Evolutionary conservation across 345 rosid genomes (phyloP), one percentile per base, ranked within the genome.

Genomic region (Citrus inodora): DNA sequence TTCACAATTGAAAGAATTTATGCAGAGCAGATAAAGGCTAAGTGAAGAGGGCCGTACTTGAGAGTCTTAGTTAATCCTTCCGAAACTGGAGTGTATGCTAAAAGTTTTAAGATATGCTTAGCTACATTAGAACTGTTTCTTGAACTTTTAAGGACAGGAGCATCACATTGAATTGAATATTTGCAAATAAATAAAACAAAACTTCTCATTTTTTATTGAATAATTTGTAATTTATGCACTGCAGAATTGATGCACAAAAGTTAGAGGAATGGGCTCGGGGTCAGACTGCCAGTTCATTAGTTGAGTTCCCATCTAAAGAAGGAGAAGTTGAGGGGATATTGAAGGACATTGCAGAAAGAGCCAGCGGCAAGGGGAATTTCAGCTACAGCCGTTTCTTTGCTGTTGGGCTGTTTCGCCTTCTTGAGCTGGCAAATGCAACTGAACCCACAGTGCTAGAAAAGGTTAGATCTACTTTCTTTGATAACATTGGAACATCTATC

Each of bases 351-450:
- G 89, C 97, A 16, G 96, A 81, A 77, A 92, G 97, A 89, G 94
- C 98, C 40, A 86, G 86, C 38, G 77, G 80, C 74, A 89, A 91
- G 60, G 95, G 91, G 71, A 87, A 90, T 55, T 96, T 96, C 84
- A 91, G 95, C 87, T 96, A 96, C 85, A 94, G 99, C 80, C 95
- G 99, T 80, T 94, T 96, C 94, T 94, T 96, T 82, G 99, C 98
- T 17, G 87, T 96, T 73, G 99, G 99, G 27, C 85, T 96, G 55
- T 94, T 96, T 80, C 98, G 99, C 80, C 90, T 96, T 85, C 97
- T 96, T 60, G 99, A 96, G 89, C 91, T 96, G 76, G 91, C 97
- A 35, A 85, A 80, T 85, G 93, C 98, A 73, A 90, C 95, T 75
- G 98, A 96, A 75, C 99, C 99, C 4, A 84, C 91, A 11, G 87